Base-by-base conservation (phyloP, 2,329 filamentous ascomycete genomes). In the Lachnellula suecica region DNA sequence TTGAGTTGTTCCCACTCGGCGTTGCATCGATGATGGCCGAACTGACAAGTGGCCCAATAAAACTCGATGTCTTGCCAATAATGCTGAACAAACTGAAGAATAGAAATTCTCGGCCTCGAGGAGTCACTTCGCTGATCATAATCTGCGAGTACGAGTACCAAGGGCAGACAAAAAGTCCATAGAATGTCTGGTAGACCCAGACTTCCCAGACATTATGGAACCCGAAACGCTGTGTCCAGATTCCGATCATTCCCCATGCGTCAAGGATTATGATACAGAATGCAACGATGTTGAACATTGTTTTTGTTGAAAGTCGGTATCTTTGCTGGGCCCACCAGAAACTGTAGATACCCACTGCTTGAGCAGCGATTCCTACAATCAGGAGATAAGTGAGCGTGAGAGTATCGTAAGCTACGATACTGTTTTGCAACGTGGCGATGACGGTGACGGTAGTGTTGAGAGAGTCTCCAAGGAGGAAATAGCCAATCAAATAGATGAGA, bases 71-170 rank as follows among this genome's bases (percentile, higher is more conserved):
- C 69, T 88, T 88, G 41, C 84, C 84, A 24, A 87, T 79, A 60
- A 88, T 85, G 56, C 79, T 83, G 69, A 88, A 88, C 1, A 88
- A 68, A 43, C 76, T 80, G 74, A 88, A 89, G 73, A 88, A 88
- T 10, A 88, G 70, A 60, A 87, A 87, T 59, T 88, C 85, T 61
- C 87, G 25, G 17, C 43, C 84, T 5, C 82, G 74, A 0, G 85
- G 85, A 0, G 84, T 87, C 2, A 88, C 83, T 59, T 87, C 85
- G 2, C 79, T 82, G 59, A 29, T 37, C 78, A 88, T 84, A 61
- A 84, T 87, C 64, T 88, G 84, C 0, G 78, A 82, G 67, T 88
- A 88, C 44, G 80, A 83, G 67, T 87, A 88, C 84, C 84, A 88
- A 0, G 84, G 84, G 57, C 84, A 86, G 6, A 87, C 81, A 43